These are phyloP conservation scores for Scleroderma citrinum DNA, from an alignment of 768 basidiomycete species.

Conservation along the genomic window DNA sequence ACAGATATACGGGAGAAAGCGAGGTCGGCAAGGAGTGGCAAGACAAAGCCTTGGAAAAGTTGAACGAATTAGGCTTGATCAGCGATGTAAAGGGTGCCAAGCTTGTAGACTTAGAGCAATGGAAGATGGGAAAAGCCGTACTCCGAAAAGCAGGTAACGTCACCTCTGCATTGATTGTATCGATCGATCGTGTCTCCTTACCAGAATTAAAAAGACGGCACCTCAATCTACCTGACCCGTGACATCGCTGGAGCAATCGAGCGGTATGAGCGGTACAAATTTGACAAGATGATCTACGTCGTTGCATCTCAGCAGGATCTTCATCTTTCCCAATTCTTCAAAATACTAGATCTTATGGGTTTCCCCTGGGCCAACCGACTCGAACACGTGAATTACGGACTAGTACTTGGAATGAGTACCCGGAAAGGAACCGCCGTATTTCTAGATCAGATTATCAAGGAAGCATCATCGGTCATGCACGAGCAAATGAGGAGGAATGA, in stretches of 20 bases:
- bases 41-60: conserved; percentile 59
- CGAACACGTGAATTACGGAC: conserved; percentile 85
- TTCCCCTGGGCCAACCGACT: conserved; percentile 81
- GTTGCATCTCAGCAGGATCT: conserved; percentile 83
- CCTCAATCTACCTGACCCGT: conserved; percentile 89
- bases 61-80: conserved; percentile 70
- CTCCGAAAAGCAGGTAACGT: conserved; percentile 74
- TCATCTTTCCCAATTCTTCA: conserved; percentile 90
- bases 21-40: conserved; percentile 69
- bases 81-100: conserved; percentile 77
- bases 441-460: conserved; percentile 87
- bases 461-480: conserved; percentile 87
- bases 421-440: conserved; percentile 93
- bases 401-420: conserved; percentile 94
- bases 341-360: conserved; percentile 84
- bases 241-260: conserved; percentile 94
- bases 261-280: conserved; percentile 87
- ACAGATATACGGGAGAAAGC: conserved; percentile 90
- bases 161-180: neutral
- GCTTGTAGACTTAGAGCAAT: conserved; percentile 81
- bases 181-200: neutral
- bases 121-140: conserved; percentile 88
- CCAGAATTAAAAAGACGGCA: conserved; percentile 57
- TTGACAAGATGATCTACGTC: conserved; percentile 92
- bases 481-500: conserved; percentile 95